Evolutionary conservation across 2,329 filamentous ascomycete genomes (phyloP).

Genomic region (Chaetomium strumarium): DNA sequence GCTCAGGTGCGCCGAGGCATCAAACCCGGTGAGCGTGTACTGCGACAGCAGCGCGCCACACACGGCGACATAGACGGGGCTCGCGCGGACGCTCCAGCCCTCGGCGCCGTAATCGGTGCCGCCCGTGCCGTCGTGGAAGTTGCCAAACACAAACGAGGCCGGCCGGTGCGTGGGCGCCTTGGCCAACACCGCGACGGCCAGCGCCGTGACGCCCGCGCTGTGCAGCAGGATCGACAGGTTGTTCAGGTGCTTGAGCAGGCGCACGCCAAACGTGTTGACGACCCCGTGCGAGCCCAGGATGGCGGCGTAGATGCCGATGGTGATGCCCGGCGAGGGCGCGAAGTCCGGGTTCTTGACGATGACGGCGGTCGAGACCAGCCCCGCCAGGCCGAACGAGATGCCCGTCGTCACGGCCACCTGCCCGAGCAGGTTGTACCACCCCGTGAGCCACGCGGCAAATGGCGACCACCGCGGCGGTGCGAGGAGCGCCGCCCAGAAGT

Average conservation of each 20-base stretch:
- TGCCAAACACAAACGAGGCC: slow-evolving; percentile 50
- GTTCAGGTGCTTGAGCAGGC: slow-evolving; percentile 50
- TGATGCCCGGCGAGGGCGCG: slow-evolving; percentile 39
- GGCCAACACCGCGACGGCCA: slow-evolving; percentile 51
- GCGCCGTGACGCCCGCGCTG: slow-evolving; percentile 44
- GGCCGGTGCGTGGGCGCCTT: slow-evolving; percentile 51
- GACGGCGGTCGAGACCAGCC: slow-evolving; percentile 34
- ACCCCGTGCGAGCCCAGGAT: slow-evolving; percentile 48
- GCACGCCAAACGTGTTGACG: slow-evolving; percentile 53
- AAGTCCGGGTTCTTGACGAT: slow-evolving; percentile 34
- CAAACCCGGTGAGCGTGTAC: slow-evolving; percentile 34
- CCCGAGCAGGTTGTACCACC: slow-evolving; percentile 39
- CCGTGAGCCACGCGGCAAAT: slow-evolving; percentile 36
- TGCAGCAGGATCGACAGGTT: slow-evolving; percentile 51
- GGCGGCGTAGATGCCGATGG: slow-evolving; percentile 55
- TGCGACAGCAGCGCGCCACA: slow-evolving; percentile 50
- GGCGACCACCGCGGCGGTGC: slow-evolving; percentile 40
- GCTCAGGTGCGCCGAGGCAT: slow-evolving; percentile 42
- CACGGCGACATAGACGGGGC: slow-evolving; percentile 48
- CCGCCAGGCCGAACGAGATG: slow-evolving; percentile 37
- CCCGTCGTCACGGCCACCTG: slow-evolving; percentile 39
- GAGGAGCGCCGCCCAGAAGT: slow-evolving; percentile 55
- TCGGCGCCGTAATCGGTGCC: slow-evolving; percentile 30
- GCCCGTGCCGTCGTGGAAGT: slow-evolving; percentile 40
- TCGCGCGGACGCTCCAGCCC: slow-evolving; percentile 49